These are phyloP conservation scores for Penicillium polonicum DNA, from an alignment of 2,329 filamentous ascomycete genomes.

Conservation along the genomic window DNA sequence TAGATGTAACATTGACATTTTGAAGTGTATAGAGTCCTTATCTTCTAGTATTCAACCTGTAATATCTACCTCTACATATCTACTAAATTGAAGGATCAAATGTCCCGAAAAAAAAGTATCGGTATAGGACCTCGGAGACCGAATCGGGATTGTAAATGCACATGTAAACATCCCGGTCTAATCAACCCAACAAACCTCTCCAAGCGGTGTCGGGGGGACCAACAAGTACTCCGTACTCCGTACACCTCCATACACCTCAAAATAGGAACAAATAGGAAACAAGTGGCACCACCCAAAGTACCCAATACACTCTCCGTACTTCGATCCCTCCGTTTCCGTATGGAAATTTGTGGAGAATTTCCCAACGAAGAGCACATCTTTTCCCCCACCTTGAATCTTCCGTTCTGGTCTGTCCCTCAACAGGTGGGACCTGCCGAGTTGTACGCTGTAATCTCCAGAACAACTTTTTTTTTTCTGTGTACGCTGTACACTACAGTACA, in stretches of 20 bases:
- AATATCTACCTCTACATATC: not conserved
- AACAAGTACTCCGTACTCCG: not conserved
- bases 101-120: not conserved
- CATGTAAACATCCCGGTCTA: not conserved
- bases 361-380: constrained; percentile 12
- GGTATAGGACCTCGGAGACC: not conserved
- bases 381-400: constrained; percentile 10
- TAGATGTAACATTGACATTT: not conserved
- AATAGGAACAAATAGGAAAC: not conserved
- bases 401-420: constrained; percentile 17
- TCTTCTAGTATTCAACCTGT: not conserved
- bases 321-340: not conserved
- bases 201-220: constrained; percentile 1
- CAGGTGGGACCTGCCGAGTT: constrained; percentile 24
- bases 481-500: constrained; percentile 26
- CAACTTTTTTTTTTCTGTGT: constrained; percentile 25
- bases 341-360: not conserved
- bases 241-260: not conserved
- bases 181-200: constrained; percentile 10
- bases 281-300: not conserved
- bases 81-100: not conserved
- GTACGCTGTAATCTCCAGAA: constrained; percentile 32
- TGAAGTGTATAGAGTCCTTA: no score
- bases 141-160: not conserved
- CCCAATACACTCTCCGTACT: not conserved